Conservation (phyloP, 371 early-diverging fungal genomes). For the Encephalitozoon cuniculi region DNA sequence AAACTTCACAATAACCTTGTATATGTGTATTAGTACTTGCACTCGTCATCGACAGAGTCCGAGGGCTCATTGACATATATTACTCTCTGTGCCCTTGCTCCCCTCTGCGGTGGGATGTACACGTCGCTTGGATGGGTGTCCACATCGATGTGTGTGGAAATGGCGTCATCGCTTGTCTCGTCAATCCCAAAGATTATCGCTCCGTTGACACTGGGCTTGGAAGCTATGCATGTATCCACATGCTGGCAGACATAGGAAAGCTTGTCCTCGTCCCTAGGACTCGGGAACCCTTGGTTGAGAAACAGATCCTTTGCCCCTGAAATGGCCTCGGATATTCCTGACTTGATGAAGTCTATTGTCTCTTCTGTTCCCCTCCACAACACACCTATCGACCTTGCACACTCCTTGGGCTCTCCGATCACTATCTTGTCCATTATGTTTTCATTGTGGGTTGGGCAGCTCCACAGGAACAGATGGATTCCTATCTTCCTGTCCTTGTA, state of each 20-base stretch:
- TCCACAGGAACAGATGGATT: conserved; percentile 44
- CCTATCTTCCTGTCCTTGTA: conserved; percentile 34
- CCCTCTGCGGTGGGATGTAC: background rate
- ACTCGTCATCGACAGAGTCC: background rate
- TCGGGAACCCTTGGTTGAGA: conserved; percentile 11
- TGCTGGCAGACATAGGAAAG: conserved; percentile 12
- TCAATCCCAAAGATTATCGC: background rate
- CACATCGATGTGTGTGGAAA: background rate
- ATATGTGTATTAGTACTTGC: background rate
- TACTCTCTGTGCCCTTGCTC: background rate
- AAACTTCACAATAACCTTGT: background rate
- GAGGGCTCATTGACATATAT: background rate
- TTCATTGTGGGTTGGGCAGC: conserved; percentile 22
- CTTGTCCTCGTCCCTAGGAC: background rate
- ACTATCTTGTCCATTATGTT: background rate
- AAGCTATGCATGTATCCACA: conserved; percentile 29
- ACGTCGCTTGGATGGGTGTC: background rate
- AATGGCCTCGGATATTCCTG: conserved; percentile 44
- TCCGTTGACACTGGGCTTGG: conserved; percentile 7
- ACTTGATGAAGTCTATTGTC: conserved; percentile 43
- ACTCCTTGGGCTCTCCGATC: conserved; percentile 26
- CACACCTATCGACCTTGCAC: conserved; percentile 48
- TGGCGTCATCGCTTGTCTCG: background rate
- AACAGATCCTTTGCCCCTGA: conserved; percentile 32
- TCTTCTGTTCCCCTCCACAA: conserved; percentile 47